Conservation (phyloP, 768 basidiomycete species). For the Suillus sp. region DNA sequence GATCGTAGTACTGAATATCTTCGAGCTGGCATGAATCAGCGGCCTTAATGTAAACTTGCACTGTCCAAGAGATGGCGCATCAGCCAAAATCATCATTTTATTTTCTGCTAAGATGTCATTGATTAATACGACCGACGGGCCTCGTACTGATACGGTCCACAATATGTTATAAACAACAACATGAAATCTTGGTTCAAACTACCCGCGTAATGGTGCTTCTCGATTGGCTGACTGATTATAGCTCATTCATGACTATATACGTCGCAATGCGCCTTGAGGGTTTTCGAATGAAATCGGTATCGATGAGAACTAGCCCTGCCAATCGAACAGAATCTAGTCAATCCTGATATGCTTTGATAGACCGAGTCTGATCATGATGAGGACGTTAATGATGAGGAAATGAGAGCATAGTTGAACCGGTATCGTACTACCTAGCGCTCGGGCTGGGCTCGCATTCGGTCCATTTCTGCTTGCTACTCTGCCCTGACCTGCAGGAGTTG, state of each 20-base stretch:
- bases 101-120: constrained; percentile 54
- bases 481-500: background rate
- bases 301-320: background rate
- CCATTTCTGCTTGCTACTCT: background rate
- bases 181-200: background rate
- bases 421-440: background rate
- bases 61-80: constrained; percentile 22
- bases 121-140: constrained; percentile 48
- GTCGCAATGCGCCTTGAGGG: background rate
- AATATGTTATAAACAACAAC: background rate
- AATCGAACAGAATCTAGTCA: background rate
- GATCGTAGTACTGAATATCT: background rate
- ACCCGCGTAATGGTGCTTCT: background rate
- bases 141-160: constrained; percentile 46
- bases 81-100: constrained; percentile 48
- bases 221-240: background rate
- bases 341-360: background rate
- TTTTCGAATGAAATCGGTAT: background rate
- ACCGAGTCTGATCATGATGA: background rate
- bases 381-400: background rate
- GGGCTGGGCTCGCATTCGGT: background rate
- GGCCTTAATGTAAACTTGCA: background rate
- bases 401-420: background rate
- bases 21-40: background rate
- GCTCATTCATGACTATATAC: background rate